Percentiles rank a stretch among this genome's conserved stretches.
phyloP scores from a whole-genome alignment of 2,329 filamentous ascomycete genomes.

The Diaporthe sp. region DNA sequence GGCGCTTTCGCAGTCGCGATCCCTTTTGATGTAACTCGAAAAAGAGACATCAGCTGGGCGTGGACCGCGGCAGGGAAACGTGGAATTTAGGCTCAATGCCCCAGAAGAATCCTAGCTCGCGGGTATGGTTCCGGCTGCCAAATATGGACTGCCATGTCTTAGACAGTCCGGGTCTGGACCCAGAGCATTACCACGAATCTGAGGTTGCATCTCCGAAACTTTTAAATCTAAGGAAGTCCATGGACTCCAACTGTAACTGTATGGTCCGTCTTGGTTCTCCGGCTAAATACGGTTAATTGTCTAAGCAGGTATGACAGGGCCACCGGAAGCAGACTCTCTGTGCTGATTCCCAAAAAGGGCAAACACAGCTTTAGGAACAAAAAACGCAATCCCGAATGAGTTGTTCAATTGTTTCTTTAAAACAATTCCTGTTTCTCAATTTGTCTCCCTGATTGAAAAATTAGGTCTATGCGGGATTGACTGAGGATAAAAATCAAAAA shows the following conservation, averaged over 20 bases:
- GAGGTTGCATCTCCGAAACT: background rate
- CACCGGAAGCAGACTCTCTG: background rate
- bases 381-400: background rate
- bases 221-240: background rate
- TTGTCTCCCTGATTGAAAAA: too few species aligned
- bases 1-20: too few species aligned
- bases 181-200: background rate
- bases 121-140: constrained; percentile 27
- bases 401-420: background rate
- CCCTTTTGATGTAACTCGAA: background rate
- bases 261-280: background rate
- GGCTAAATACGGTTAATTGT: constrained; percentile 21
- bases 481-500: background rate
- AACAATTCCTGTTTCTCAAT: background rate
- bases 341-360: background rate
- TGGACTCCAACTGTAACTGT: background rate
- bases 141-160: constrained; percentile 7
- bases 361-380: background rate
- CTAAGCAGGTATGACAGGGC: background rate
- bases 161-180: background rate
- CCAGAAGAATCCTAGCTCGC: background rate
- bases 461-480: too few species aligned
- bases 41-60: background rate
- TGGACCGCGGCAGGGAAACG: background rate
- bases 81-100: constrained; percentile 34